Base-by-base conservation (phyloP, 306 rosid species). In the Abrus precatorius region DNA sequence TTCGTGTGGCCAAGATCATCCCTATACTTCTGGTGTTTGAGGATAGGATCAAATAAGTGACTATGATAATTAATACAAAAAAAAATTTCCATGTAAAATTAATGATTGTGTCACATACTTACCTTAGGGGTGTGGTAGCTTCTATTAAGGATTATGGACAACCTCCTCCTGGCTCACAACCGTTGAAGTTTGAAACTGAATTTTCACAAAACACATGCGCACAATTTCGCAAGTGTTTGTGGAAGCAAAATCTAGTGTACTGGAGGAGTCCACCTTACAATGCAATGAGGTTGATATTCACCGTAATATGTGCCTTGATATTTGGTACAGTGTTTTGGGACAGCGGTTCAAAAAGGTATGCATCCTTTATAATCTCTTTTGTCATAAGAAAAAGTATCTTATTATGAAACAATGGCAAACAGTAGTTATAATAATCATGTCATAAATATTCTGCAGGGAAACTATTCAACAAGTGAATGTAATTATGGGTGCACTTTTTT, bases 251-350 rank as follows among this genome's bases (percentile, higher is more conserved):
- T 78, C 90, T 92, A 60, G 92, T 92, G 38, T 94, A 94, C 86
- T 94, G 97, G 97, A 94, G 97, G 82, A 92, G 91, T 73, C 98
- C 98, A 66, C 84, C 79, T 7, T 94, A 94, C 78, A 92, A 89
- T 85, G 92, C 83, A 71, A 85, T 88, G 91, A 92, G 98, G 81
- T 4, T 94, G 57, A 11, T 81, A 48, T 92, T 91, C 61, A 94
- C 98, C 4, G 36, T 86, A 33, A 12, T 87, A 41, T 56, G 90
- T 14, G 97, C 98, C 47, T n/a, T 94, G 5, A 60, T 91, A 78
- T 82, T 94, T 55, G 97, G 98, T 30, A 64, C 94, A 0, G 68
- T 82, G 1, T 94, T 91, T 76, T 94, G 98, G 98, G 75, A 85
- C 28, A 11, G 89, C 11, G 97, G 97, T 69, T 48, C 80, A 13